These are phyloP conservation scores for Puccinia horiana DNA, from an alignment of 1,284 basidiomycete species.

Conservation along the genomic window DNA sequence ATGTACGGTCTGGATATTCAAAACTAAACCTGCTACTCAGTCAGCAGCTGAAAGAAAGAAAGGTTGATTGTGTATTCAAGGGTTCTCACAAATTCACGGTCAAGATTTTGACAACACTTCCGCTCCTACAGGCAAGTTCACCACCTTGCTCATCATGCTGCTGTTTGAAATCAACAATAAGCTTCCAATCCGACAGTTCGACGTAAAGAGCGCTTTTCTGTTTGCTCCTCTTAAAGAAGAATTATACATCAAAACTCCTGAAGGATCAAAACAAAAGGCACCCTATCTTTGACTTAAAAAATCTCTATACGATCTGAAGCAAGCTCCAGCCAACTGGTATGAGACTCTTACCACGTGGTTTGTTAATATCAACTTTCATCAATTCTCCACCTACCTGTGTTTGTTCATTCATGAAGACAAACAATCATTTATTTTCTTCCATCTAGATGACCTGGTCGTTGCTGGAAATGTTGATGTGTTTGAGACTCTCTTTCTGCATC, in stretches of 20 bases:
- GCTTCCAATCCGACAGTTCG: neutral
- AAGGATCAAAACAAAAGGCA: neutral
- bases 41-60: neutral
- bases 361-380: neutral
- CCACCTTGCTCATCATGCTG: neutral
- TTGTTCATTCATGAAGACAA: neutral
- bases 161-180: neutral
- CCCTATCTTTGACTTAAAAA: neutral
- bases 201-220: neutral
- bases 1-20: constrained; percentile 60
- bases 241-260: neutral
- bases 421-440: neutral
- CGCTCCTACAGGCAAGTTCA: neutral
- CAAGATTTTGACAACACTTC: neutral
- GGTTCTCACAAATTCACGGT: neutral
- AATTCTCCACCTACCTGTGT: neutral
- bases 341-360: neutral
- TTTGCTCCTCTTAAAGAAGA: neutral
- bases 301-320: neutral
- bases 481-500: neutral
- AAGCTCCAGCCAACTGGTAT: neutral
- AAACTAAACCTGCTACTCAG: constrained; percentile 58
- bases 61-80: neutral
- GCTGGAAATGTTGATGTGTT: neutral
- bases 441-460: neutral